phyloP scores from a whole-genome alignment of 2,329 filamentous ascomycete species.

The Fusarium xylarioides region DNA sequence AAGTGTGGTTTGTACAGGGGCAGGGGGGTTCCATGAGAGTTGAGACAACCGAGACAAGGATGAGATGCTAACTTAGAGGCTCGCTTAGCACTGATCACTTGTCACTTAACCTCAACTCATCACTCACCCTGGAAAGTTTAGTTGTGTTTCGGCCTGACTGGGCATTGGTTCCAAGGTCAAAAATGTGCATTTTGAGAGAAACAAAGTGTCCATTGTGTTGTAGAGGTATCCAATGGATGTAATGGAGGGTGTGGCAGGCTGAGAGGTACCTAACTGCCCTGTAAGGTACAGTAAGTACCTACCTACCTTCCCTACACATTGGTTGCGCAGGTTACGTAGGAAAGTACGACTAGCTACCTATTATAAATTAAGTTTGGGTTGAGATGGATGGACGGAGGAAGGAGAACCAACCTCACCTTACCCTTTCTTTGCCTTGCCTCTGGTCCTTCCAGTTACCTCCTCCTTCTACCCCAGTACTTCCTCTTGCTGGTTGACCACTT shows the following conservation, averaged over 20 bases:
- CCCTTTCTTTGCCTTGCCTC: not conserved
- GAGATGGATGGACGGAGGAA: not conserved
- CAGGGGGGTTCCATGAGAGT: not conserved
- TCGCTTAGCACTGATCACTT: conserved; percentile 30
- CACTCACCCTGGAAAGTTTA: conserved; percentile 4
- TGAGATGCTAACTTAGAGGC: conserved; percentile 4
- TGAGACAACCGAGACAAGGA: conserved; percentile 3
- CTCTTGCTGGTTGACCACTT: not conserved
- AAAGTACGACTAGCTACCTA: conserved; percentile 2
- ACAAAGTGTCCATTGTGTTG: conserved; percentile 7
- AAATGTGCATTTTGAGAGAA: conserved; percentile 18
- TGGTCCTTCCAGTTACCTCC: not conserved
- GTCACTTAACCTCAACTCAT: conserved; percentile 19
- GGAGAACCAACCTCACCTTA: conserved; percentile 7
- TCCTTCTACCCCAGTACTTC: not conserved
- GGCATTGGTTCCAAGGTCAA: not conserved
- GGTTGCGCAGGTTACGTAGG: not conserved
- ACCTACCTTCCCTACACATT: not conserved
- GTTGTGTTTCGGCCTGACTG: conserved; percentile 6
- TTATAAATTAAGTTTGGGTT: conserved; percentile 18
- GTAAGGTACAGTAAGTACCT: not conserved
- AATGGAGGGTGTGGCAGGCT: not conserved
- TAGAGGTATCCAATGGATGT: not conserved
- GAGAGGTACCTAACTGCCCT: not conserved
- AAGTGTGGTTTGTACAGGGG: conserved; percentile 5